phyloP scores from a whole-genome alignment of 768 basidiomycete genomes.

The Kwoniella dendrophila region DNA sequence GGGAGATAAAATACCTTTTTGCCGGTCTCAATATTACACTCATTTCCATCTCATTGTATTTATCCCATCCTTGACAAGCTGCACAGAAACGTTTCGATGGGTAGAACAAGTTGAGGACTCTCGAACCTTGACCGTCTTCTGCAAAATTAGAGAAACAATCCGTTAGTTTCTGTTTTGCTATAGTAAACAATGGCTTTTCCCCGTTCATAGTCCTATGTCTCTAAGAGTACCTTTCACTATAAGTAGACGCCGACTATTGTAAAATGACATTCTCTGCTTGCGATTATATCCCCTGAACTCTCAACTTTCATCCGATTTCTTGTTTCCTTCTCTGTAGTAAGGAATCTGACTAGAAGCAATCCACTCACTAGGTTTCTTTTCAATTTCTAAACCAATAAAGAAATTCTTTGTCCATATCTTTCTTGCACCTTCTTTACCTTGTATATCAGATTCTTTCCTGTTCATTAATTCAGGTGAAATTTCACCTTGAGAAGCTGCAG shows the following conservation, averaged over 20 bases:
- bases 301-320: not conserved
- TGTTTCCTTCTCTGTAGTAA: conserved; percentile 8
- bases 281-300: too few relatives aligned
- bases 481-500: conserved; percentile 83
- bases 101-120: conserved; percentile 92
- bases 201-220: too few relatives aligned
- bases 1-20: conserved; percentile 66
- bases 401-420: conserved; percentile 95
- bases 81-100: conserved; percentile 94
- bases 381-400: conserved; percentile 91
- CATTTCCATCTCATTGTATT: conserved; percentile 88
- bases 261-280: too few relatives aligned
- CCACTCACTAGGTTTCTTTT: conserved; percentile 81
- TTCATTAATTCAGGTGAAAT: conserved; percentile 71
- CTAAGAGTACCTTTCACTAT: too few relatives aligned
- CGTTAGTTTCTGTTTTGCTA: too few relatives aligned
- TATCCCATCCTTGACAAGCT: conserved; percentile 92
- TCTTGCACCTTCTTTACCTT: conserved; percentile 61
- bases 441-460: conserved; percentile 62
- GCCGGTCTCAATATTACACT: conserved; percentile 91
- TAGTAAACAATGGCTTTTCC: too few relatives aligned
- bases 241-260: too few relatives aligned
- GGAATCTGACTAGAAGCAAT: not conserved
- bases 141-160: conserved; percentile 33
- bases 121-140: conserved; percentile 76